Conservation (phyloP, 805 yeast species). For the Suhomyces sp. region DNA sequence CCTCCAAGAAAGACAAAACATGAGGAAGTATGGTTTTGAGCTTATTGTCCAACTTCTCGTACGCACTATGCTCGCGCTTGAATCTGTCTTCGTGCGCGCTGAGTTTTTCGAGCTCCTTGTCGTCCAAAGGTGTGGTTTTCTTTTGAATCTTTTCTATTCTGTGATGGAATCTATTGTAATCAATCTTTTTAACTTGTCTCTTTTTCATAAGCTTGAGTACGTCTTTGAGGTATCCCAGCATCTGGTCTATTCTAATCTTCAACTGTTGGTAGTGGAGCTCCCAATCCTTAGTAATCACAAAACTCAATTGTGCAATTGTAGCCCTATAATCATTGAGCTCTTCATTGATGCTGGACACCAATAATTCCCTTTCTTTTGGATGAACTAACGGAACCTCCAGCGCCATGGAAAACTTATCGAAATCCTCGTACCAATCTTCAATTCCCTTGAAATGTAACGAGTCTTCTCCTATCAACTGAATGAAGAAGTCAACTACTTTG, state of each 20-base stretch:
- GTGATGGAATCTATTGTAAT: slow-evolving; percentile 36
- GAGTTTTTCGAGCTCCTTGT: slow-evolving; percentile 37
- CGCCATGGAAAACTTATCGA: slow-evolving; percentile 27
- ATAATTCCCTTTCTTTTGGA: slow-evolving; percentile 33
- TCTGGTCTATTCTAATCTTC: slow-evolving; percentile 34
- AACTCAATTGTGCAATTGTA: slow-evolving; percentile 16
- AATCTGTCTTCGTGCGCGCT: slow-evolving; percentile 27
- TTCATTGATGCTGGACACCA: slow-evolving; percentile 21
- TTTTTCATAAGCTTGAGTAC: slow-evolving; percentile 41
- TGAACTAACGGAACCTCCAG: slow-evolving; percentile 32
- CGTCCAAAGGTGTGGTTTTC: slow-evolving; percentile 29
- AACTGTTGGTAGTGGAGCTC: slow-evolving; percentile 26
- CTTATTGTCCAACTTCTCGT: slow-evolving; percentile 31
- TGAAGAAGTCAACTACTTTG: slow-evolving; percentile 28
- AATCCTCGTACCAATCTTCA: slow-evolving; percentile 27
- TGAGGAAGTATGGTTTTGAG: slow-evolving; percentile 36
- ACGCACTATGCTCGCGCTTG: slow-evolving; percentile 28
- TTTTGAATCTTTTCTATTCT: slow-evolving; percentile 38
- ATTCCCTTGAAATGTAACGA: slow-evolving; percentile 37
- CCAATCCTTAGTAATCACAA: slow-evolving; percentile 19
- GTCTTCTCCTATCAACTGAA: slow-evolving; percentile 30
- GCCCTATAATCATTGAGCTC: slow-evolving; percentile 27
- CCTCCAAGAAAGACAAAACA: slow-evolving; percentile 44
- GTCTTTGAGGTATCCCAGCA: slow-evolving; percentile 36
- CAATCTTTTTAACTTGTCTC: slow-evolving; percentile 40